These are phyloP conservation scores for Pseudozyma sp. DNA, from an alignment of 1,284 basidiomycete species.

Conservation along the genomic window DNA sequence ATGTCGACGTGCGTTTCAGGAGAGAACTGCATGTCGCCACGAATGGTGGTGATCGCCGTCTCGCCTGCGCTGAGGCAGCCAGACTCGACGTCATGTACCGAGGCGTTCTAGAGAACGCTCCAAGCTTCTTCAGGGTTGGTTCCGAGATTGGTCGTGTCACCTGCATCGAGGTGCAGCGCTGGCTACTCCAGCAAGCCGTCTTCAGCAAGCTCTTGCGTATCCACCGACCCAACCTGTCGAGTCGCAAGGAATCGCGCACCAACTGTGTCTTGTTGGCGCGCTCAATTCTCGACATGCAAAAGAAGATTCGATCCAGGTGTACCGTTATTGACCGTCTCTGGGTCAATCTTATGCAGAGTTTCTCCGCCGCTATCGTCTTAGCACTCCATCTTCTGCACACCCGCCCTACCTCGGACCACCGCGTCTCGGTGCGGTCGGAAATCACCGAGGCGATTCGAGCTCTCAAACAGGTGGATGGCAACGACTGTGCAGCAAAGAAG, in stretches of 20 bases:
- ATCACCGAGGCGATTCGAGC: conserved; percentile 62
- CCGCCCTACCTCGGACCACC: conserved; percentile 38
- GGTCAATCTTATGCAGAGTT: conserved; percentile 60
- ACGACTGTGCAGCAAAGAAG: conserved; percentile 48
- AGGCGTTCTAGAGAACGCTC: conserved; percentile 52
- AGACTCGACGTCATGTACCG: conserved; percentile 56
- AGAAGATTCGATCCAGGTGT: conserved; percentile 57
- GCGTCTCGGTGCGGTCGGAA: conserved; percentile 58
- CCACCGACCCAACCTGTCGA: conserved; percentile 58
- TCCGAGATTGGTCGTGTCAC: conserved; percentile 50
- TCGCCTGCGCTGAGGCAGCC: conserved; percentile 46
- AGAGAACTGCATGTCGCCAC: conserved; percentile 45
- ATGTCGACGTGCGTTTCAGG: conserved; percentile 51
- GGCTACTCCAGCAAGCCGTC: conserved; percentile 63
- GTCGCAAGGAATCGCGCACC: conserved; percentile 50
- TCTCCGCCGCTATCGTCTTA: conserved; percentile 64
- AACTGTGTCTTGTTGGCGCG: conserved; percentile 64
- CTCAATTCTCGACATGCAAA: conserved; percentile 63
- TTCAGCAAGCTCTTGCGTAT: conserved; percentile 64
- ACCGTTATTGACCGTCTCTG: conserved; percentile 62
- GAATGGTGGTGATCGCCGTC: conserved; percentile 33
- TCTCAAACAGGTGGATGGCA: conserved; percentile 55
- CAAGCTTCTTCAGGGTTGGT: conserved; percentile 60
- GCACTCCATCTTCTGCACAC: conserved; percentile 64
- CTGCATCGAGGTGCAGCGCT: conserved; percentile 62